Evolutionary conservation across 2,329 filamentous ascomycete species (phyloP).

Genomic region (Scedosporium dehoogii): DNA sequence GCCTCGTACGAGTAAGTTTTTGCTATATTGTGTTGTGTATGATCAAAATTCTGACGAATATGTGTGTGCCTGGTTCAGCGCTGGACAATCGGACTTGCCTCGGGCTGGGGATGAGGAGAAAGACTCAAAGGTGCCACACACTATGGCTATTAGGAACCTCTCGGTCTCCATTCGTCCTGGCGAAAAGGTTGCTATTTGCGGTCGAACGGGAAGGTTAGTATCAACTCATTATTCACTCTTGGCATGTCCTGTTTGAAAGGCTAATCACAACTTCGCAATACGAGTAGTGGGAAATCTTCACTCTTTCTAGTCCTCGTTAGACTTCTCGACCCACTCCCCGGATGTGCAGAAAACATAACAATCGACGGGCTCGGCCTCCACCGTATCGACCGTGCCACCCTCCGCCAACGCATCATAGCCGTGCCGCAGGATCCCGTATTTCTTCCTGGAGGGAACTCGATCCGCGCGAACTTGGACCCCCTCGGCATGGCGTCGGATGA

Average conservation of each 20-base stretch:
- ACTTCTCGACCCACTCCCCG: conserved; percentile 27
- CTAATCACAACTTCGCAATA: neutral
- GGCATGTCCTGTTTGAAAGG: conserved; percentile 8
- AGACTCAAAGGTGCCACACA: conserved; percentile 3
- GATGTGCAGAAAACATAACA: conserved; percentile 17
- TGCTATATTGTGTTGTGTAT: neutral
- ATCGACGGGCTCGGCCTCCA: conserved; percentile 32
- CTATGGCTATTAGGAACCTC: conserved; percentile 17
- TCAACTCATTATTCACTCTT: conserved; percentile 6
- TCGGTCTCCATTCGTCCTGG: conserved; percentile 19
- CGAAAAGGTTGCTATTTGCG: conserved; percentile 26
- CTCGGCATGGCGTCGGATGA: conserved; percentile 17
- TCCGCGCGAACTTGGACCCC: conserved; percentile 34
- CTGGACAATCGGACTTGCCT: too few species aligned
- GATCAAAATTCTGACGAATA: neutral
- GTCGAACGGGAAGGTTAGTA: conserved; percentile 21
- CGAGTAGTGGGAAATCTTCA: conserved; percentile 31
- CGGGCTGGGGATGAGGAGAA: neutral
- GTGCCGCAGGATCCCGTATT: conserved; percentile 46
- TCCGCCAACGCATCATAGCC: conserved; percentile 39
- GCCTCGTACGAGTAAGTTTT: conserved; percentile 20
- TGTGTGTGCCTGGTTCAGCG: neutral
- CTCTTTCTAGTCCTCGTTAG: conserved; percentile 28
- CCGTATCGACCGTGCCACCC: conserved; percentile 26
- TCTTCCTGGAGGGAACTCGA: conserved; percentile 30